Evolutionary conservation across 1,284 basidiomycete genomes (phyloP), one percentile per base, ranked within the genome.

Genomic region (Sporisorium iseilematis-ciliati): DNA sequence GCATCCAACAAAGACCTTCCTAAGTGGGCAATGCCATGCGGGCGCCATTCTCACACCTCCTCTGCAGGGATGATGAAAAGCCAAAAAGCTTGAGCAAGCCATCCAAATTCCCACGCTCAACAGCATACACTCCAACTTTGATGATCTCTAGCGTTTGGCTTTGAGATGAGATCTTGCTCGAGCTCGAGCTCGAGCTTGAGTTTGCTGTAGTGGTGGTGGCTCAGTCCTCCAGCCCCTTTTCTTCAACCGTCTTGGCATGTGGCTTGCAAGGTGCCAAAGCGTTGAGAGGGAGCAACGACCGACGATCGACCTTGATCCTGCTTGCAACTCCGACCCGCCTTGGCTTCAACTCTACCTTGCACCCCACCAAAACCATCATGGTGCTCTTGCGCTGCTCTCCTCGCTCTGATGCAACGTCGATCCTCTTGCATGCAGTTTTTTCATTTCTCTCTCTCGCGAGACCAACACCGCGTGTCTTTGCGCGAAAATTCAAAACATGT

Each of bases 341-440:
- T 64, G 62, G 55, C 62, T 60, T 46, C 55, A 64, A 64, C 55
- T 57, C 55, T 57, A 57, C 62, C 21, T 49, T 57, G 50, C 55
- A 56, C 38, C n/a, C n/a, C 35, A 12, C 35, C 35, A 3, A 16
- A 38, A 14, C 35, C 35, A 38, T 38, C 2, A 38, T 8, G n/a
- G n/a, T 7, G 31, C 31, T 33, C 10, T 7, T 33, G 31, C 31
- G 31, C 31, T 33, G 10, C 10, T 31, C 11, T 18, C 21, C 18
- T 42, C 25, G 3, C 14, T 45, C 38, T 23, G 49, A 18, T 62
- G 60, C 43, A 42, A 42, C 26, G 61, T 64, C 61, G 54, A 64
- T 64, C 61, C 31, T 33, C 10, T 56, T 18, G 25, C 21, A 18
- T 14, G 7, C 23, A 21, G 33, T 4, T 26, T 11, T 3, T 14